Percentiles rank a stretch among this genome's conserved stretches.
Conservation (phyloP, 2,329 filamentous ascomycete species). For the Talaromyces albobiverticillius region DNA sequence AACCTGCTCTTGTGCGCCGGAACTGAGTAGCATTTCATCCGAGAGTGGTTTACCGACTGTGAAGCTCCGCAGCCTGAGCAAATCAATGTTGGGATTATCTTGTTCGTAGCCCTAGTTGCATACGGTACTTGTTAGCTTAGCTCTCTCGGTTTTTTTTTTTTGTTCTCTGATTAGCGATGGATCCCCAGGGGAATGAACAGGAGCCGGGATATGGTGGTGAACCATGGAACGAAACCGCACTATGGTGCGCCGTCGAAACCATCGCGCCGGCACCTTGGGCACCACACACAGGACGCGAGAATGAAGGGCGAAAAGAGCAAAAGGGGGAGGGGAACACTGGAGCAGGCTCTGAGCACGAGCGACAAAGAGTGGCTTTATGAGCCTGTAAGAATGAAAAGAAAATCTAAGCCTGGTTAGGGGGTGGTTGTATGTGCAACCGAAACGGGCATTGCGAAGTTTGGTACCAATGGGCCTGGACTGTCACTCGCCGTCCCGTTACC, state of each 20-base stretch:
- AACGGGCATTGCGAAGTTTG: constrained; percentile 10
- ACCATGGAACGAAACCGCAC: constrained; percentile 40
- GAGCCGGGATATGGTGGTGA: constrained; percentile 24
- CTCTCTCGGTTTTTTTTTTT: neutral
- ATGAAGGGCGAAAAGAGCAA: neutral
- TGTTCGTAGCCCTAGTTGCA: constrained; percentile 65
- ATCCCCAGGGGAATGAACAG: constrained; percentile 14
- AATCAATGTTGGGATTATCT: constrained; percentile 73
- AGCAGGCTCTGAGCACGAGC: constrained; percentile 9
- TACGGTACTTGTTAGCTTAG: neutral
- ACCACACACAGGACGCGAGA: neutral
- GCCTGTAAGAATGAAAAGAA: neutral
- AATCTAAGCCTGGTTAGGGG: too few species aligned
- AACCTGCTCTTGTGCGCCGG: constrained; percentile 64
- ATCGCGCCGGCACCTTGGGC: constrained; percentile 5
- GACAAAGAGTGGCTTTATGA: constrained; percentile 11
- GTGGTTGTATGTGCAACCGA: neutral
- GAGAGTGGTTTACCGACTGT: constrained; percentile 66
- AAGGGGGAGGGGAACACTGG: neutral
- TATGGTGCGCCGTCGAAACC: constrained; percentile 24
- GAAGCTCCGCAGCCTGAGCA: constrained; percentile 78
- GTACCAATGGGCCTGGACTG: constrained; percentile 10
- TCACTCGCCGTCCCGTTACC: constrained; percentile 13
- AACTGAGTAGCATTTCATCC: constrained; percentile 62
- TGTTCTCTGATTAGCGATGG: constrained; percentile 15